Base-by-base conservation (phyloP, 495 filamentous ascomycete species). In the Darksidea phi region DNA sequence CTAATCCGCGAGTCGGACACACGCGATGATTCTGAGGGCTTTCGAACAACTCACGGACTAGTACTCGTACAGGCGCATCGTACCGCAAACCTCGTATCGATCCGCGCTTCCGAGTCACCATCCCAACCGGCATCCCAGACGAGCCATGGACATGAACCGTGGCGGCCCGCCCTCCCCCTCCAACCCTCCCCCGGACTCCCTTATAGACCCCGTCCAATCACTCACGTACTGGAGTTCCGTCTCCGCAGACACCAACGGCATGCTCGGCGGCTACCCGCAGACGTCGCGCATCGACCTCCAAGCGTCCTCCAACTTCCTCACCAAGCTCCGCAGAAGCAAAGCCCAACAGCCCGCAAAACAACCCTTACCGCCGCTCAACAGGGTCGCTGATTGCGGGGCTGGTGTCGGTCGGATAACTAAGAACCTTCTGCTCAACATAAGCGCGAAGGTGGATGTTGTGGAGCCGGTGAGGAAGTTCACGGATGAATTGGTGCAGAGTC, bases 211-310 rank as follows among this genome's bases (percentile, higher is more conserved):
- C 59, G 71, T 23, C 32, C 61, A 55, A n/a, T 71, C 82, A 28
- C 72, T 83, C 10, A 67, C 70, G n/a, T 96, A 96, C 80, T 96
- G 90, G 91, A 80, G 84, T 67, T 74, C 77, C 61, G 76, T 89
- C 59, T 76, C 84, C n/a, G 79, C 88, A 38, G 86, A 85, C 57
- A 78, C 86, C 52, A 82, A 86, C 69, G 88, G 86, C 68, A 93
- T 96, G 88, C 86, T 97, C 0, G 90, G 91, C 66, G 88, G 88
- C 42, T 92, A 81, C 65, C 88, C 87, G 0, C 78, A 84, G 69
- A 81, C 92, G 70, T 86, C 83, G 26, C 80, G 83, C 54, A 80
- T 89, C 66, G 93, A 96, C 70, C 79, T 96, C 0, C 82, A 87
- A 67, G 86, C 86, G 18, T 92, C 88, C 11, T 78, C 80, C 63